Percentiles rank a stretch among this genome's conserved stretches.
These are phyloP conservation scores for Prunus padus DNA, from an alignment of 306 rosid genomes.

Conservation along the genomic window DNA sequence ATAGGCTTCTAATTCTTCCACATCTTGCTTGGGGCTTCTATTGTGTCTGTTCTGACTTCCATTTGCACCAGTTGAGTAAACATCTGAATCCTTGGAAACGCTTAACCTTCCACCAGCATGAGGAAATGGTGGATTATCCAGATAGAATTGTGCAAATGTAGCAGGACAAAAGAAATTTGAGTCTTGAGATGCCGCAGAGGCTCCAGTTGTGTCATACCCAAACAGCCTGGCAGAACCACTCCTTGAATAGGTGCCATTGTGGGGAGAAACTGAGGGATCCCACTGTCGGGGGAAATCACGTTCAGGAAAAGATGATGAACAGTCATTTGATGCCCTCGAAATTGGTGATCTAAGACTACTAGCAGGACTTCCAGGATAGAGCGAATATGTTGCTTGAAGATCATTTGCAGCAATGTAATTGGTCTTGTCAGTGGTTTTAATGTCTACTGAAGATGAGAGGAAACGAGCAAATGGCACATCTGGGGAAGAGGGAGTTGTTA, in stretches of 20 bases:
- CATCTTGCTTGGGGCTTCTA: constrained; percentile 92
- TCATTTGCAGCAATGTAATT: constrained; percentile 72
- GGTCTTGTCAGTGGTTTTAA: constrained; percentile 54
- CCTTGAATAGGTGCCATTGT: constrained; percentile 65
- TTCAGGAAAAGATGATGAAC: constrained; percentile 77
- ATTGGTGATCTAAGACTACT: constrained; percentile 72
- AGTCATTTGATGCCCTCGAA: constrained; percentile 75
- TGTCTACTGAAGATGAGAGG: constrained; percentile 77
- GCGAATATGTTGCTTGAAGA: constrained; percentile 85
- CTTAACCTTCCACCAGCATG: constrained; percentile 92
- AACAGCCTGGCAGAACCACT: constrained; percentile 68
- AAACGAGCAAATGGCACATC: constrained; percentile 97
- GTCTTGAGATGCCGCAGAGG: constrained; percentile 70
- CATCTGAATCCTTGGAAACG: constrained; percentile 95
- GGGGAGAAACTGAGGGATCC: constrained; percentile 74
- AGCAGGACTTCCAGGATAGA: constrained; percentile 95
- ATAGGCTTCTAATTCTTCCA: constrained; percentile 95
- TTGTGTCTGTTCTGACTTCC: constrained; percentile 77
- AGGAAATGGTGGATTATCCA: constrained; percentile 97
- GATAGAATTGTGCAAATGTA: constrained; percentile 91
- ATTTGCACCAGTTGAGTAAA: constrained; percentile 66
- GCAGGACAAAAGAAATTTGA: constrained; percentile 98
- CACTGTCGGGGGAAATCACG: constrained; percentile 71
- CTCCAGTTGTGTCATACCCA: constrained; percentile 60
- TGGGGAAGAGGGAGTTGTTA: constrained; percentile 98